These are phyloP conservation scores for Cercospora sp. DNA, from an alignment of 2,329 filamentous ascomycete genomes.

Conservation along the genomic window DNA sequence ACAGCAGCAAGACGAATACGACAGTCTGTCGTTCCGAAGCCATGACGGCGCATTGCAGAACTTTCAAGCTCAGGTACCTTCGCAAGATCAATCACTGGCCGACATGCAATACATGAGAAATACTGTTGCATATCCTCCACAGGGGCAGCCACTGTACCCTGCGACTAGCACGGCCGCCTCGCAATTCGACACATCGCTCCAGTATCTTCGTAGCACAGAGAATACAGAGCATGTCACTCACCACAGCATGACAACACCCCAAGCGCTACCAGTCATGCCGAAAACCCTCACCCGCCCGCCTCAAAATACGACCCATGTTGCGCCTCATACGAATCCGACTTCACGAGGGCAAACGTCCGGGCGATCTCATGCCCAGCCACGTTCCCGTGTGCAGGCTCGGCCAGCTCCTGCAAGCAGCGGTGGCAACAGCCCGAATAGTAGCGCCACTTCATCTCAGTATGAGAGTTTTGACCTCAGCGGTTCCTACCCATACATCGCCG, in stretches of 20 bases:
- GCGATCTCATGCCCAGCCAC: neutral
- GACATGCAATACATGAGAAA: constrained; percentile 2
- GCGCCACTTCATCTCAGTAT: neutral
- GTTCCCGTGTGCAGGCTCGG: constrained; percentile 9
- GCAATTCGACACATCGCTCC: neutral
- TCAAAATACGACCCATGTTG: neutral
- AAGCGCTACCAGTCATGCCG: neutral
- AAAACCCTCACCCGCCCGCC: neutral
- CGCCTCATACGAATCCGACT: neutral
- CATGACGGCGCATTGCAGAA: neutral
- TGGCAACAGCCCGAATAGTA: neutral
- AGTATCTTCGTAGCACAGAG: neutral
- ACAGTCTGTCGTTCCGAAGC: neutral
- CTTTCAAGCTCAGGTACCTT: neutral
- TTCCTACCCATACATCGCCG: constrained; percentile 12
- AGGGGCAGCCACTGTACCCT: neutral
- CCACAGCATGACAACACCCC: neutral
- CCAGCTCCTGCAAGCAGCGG: constrained; percentile 1
- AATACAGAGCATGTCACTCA: neutral
- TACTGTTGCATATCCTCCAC: neutral
- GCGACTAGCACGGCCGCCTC: neutral
- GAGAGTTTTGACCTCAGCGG: constrained; percentile 5
- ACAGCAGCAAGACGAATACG: neutral
- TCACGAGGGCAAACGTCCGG: neutral
- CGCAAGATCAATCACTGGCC: constrained; percentile 3